A percentile compares a stretch with the other conserved stretches of the same genome.
These are phyloP conservation scores for Platanthera zijinensis DNA, from an alignment of 106 monocot genomes.

Conservation along the genomic window DNA sequence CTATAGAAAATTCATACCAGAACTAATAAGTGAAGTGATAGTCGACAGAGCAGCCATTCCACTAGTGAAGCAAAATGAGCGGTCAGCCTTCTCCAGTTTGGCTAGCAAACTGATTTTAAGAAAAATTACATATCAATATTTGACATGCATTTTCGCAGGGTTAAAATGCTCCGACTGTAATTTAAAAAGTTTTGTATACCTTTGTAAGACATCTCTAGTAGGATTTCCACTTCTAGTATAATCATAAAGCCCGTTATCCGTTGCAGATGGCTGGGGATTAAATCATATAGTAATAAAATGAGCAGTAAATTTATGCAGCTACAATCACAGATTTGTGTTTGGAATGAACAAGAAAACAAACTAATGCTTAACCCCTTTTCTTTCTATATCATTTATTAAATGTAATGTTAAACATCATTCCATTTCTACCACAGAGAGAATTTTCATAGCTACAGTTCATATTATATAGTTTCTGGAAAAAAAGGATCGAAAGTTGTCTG, in stretches of 20 bases:
- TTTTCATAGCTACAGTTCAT: background rate
- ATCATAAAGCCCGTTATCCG: conserved; percentile 83
- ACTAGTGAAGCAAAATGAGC: conserved; percentile 93
- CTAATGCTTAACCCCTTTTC: background rate
- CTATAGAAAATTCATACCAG: conserved; percentile 31
- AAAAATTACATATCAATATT: background rate
- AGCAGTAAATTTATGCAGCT: background rate
- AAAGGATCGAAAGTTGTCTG: background rate
- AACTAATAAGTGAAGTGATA: conserved; percentile 62
- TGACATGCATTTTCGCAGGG: background rate
- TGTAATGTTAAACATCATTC: background rate
- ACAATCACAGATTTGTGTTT: background rate
- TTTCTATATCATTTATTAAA: background rate
- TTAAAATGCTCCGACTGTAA: background rate
- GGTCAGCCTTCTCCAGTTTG: conserved; percentile 93
- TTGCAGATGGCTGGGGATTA: conserved; percentile 73
- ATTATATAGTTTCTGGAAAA: background rate
- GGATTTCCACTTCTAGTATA: conserved; percentile 99
- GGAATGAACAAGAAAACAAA: background rate
- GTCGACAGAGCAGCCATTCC: conserved; percentile 92
- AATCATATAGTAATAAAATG: background rate
- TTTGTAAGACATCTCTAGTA: conserved; percentile 94
- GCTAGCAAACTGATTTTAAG: conserved; percentile 61
- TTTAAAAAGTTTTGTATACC: conserved; percentile 25
- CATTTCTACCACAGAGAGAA: background rate